These are phyloP conservation scores for Candida manassasensis DNA, from an alignment of 805 yeast genomes.

Conservation along the genomic window DNA sequence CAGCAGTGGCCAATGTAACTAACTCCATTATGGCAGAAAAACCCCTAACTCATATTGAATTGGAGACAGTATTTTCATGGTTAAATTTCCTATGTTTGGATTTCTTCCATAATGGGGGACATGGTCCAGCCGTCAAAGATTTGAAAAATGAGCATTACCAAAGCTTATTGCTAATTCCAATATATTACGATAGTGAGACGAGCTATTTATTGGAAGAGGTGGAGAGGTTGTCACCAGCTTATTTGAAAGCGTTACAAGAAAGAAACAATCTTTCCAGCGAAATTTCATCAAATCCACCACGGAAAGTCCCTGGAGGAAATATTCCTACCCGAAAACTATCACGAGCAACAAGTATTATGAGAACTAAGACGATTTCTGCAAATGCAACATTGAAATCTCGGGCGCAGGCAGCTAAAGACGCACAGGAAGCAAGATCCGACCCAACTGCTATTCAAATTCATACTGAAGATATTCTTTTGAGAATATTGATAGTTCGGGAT, in stretches of 20 bases:
- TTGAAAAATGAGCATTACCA: constrained; percentile 63
- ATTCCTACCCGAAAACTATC: not conserved
- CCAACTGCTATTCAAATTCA: constrained; percentile 37
- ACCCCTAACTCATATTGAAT: constrained; percentile 53
- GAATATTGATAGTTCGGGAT: constrained; percentile 65
- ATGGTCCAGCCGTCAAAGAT: constrained; percentile 68
- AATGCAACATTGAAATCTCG: constrained; percentile 61
- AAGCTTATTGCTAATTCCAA: constrained; percentile 57
- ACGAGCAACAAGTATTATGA: constrained; percentile 47
- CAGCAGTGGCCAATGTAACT: constrained; percentile 49
- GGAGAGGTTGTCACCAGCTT: constrained; percentile 53
- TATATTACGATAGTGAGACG: constrained; percentile 53
- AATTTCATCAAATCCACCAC: not conserved
- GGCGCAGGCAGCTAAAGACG: constrained; percentile 42
- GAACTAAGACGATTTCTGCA: constrained; percentile 66
- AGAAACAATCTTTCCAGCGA: constrained; percentile 39
- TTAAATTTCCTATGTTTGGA: constrained; percentile 57
- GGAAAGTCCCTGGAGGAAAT: not conserved
- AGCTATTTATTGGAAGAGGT: constrained; percentile 51
- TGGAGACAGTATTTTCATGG: constrained; percentile 71
- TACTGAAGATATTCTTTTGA: constrained; percentile 65
- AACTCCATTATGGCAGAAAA: constrained; percentile 42
- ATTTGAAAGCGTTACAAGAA: constrained; percentile 44
- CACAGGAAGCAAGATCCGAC: constrained; percentile 38
- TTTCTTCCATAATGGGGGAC: constrained; percentile 76